Evolutionary conservation across 2,329 filamentous ascomycete genomes (phyloP), one percentile per base, ranked within the genome.

Genomic region (Pestalotiopsis fici): DNA sequence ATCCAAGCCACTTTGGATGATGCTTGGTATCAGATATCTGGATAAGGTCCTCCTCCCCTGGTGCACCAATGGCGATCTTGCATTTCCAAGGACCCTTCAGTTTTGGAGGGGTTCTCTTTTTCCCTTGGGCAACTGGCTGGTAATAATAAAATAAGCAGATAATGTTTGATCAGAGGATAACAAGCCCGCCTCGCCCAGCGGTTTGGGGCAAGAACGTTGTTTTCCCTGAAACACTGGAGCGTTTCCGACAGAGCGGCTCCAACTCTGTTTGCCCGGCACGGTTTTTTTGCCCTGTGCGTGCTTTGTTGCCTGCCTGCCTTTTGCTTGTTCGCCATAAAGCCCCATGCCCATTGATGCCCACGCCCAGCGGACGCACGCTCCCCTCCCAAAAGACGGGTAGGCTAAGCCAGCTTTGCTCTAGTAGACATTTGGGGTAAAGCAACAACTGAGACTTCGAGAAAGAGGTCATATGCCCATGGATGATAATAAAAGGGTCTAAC

Each of bases 161-260:
- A 50, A 50, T 50, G 43, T 50, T 50, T 50, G 21, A 50, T 50
- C 9, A 21, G 43, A 6, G n/a, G n/a, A n/a, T n/a, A n/a, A n/a
- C 9, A 21, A 21, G 43, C 21, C 43, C 18, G 43, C 43, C 18
- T 18, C n/a, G 43, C 31, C 31, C 18, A 21, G 31, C 59, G 28
- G 27, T 25, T 23, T 35, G 7, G 21, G 59, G 21, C 12, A 9
- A 61, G 28, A 35, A 27, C 13, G 57, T 60, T 39, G 50, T 68
- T 62, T 50, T 68, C 62, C 21, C 61, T 61, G 64, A 68, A 68
- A 68, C 67, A 50, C 57, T 59, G 65, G 67, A 56, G 43, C 59
- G 67, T 68, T 65, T 66, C 67, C 67, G 67, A 66, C 64, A 68
- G 64, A 68, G 37, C 59, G 64, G 64, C 54, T 66, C 47, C 64